These are phyloP conservation scores for Phycomyces nitens DNA, from an alignment of 192 early-diverging fungal genomes.

Conservation along the genomic window DNA sequence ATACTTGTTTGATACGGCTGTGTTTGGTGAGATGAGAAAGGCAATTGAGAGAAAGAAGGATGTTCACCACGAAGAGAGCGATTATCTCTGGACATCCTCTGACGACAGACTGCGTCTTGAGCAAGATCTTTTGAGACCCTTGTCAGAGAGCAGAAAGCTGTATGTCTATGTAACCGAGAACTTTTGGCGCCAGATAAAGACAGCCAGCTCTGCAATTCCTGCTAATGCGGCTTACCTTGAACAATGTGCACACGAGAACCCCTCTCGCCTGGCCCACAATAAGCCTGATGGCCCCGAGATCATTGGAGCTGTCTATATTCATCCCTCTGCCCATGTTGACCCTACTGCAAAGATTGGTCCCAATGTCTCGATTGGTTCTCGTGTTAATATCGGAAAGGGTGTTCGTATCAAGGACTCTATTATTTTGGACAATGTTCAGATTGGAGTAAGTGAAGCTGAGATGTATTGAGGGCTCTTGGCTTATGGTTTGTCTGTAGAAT, in stretches of 20 bases:
- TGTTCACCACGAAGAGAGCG: constrained; percentile 28
- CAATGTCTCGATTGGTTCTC: constrained; percentile 93
- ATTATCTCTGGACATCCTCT: constrained; percentile 29
- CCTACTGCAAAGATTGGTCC: constrained; percentile 93
- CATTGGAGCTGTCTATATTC: constrained; percentile 90
- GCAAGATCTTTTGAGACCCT: constrained; percentile 84
- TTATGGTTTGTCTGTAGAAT: constrained; percentile 48
- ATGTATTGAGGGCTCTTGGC: too few relatives aligned
- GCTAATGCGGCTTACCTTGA: constrained; percentile 93
- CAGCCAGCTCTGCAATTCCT: constrained; percentile 88
- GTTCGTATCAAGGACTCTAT: constrained; percentile 93
- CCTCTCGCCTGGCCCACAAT: constrained; percentile 62
- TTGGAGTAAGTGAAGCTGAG: constrained; percentile 44
- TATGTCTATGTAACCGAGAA: constrained; percentile 82
- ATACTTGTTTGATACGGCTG: constrained; percentile 85
- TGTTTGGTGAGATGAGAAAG: constrained; percentile 82
- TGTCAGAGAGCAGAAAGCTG: constrained; percentile 81
- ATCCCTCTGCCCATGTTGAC: constrained; percentile 90
- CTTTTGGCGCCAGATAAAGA: constrained; percentile 98
- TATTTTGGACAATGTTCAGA: constrained; percentile 87
- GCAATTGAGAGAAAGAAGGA: constrained; percentile 70
- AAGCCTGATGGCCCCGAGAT: constrained; percentile 64
- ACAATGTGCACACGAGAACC: constrained; percentile 59
- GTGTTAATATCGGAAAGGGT: constrained; percentile 83
- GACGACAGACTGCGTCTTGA: constrained; percentile 82